These are phyloP conservation scores for Dictyostelium firmibasis DNA, from an alignment of 78 protist genomes.

Conservation along the genomic window DNA sequence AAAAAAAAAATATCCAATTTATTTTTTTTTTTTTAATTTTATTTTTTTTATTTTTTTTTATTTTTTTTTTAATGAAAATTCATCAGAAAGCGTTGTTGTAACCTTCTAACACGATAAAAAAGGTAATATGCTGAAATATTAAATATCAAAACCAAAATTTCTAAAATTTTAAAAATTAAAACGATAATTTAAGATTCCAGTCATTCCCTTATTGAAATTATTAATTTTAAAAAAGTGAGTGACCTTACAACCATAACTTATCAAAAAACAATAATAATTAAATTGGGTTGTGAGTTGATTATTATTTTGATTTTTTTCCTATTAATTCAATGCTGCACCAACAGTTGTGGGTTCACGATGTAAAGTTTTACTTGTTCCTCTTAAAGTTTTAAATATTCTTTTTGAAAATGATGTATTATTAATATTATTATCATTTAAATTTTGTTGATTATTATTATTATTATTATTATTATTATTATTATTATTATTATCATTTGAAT, in stretches of 20 bases:
- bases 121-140: no score
- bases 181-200: no score
- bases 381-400: slow-evolving; percentile 6
- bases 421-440: no score
- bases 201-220: no score
- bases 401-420: neutral
- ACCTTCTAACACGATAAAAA: neutral
- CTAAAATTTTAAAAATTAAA: no score
- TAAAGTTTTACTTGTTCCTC: neutral
- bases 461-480: neutral
- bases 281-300: neutral
- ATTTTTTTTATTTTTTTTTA: neutral
- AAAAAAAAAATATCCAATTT: neutral
- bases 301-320: neutral
- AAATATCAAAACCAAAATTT: no score
- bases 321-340: neutral
- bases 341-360: neutral
- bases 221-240: no score
- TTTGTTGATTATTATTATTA: neutral
- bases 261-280: no score
- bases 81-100: neutral
- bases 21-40: neutral
- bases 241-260: no score
- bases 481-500: neutral
- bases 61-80: neutral